Evolutionary conservation across 2,329 filamentous ascomycete species (phyloP).

Genomic region (Lizonia empirigonia): DNA sequence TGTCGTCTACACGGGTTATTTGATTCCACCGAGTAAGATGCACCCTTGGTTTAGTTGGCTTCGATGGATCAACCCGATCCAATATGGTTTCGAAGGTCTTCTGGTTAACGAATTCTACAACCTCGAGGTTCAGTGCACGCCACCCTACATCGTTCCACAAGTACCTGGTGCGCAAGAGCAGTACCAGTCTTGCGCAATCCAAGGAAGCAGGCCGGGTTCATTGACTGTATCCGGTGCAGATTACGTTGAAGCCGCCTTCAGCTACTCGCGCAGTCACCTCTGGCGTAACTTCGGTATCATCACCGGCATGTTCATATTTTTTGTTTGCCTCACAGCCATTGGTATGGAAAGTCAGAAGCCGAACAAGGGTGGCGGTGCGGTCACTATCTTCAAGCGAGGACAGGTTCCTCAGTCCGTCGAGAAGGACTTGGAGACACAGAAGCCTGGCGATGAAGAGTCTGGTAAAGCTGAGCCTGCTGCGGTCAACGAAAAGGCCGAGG

Average conservation of each 20-base stretch:
- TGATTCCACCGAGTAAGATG: slow-evolving; percentile 50
- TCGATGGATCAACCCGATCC: slow-evolving; percentile 60
- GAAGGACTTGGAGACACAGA: slow-evolving; percentile 61
- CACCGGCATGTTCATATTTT: slow-evolving; percentile 57
- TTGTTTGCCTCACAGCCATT: slow-evolving; percentile 53
- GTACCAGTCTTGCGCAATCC: slow-evolving; percentile 65
- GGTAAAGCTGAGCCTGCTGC: slow-evolving; percentile 44
- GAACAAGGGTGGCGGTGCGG: slow-evolving; percentile 63
- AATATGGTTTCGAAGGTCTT: slow-evolving; percentile 72
- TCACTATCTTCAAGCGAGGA: slow-evolving; percentile 67
- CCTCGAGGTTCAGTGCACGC: slow-evolving; percentile 60
- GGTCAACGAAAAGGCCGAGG: slow-evolving; percentile 31
- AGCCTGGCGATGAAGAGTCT: slow-evolving; percentile 59
- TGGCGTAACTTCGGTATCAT: slow-evolving; percentile 66
- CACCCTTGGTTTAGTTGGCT: slow-evolving; percentile 51
- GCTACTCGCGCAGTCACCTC: slow-evolving; percentile 62
- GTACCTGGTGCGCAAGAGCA: slow-evolving; percentile 53
- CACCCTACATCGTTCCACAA: slow-evolving; percentile 62
- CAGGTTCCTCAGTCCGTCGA: slow-evolving; percentile 65
- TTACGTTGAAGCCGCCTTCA: slow-evolving; percentile 62
- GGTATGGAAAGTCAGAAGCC: slow-evolving; percentile 60
- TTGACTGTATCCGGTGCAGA: slow-evolving; percentile 59
- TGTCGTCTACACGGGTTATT: slow-evolving; percentile 49
- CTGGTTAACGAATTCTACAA: slow-evolving; percentile 73
- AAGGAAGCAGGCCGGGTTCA: slow-evolving; percentile 61